These are phyloP conservation scores for Termitomyces sp. DNA, from an alignment of 768 basidiomycete species.

Conservation along the genomic window DNA sequence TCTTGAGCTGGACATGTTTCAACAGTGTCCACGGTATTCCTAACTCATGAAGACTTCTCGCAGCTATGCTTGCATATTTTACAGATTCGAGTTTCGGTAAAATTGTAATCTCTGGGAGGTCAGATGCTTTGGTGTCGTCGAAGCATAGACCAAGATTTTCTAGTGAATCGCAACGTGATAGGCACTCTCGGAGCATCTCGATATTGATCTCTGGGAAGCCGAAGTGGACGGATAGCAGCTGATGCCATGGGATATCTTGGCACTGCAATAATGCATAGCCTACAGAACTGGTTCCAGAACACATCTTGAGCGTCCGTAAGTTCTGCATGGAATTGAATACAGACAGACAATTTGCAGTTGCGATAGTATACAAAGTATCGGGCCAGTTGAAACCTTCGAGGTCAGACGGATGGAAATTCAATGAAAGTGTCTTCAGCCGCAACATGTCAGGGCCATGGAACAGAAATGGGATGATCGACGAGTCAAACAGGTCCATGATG, in stretches of 20 bases:
- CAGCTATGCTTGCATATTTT: background rate
- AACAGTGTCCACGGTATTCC: background rate
- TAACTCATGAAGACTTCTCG: background rate
- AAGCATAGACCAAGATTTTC: background rate
- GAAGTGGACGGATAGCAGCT: background rate
- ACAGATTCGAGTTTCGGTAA: background rate
- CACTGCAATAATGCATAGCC: background rate
- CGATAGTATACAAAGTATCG: background rate
- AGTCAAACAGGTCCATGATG: background rate
- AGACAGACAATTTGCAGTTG: background rate
- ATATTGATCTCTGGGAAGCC: background rate
- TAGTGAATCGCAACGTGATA: background rate
- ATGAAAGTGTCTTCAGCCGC: background rate
- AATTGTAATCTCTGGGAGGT: background rate
- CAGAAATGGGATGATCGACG: background rate
- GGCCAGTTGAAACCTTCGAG: background rate
- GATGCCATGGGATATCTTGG: background rate
- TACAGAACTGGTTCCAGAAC: background rate
- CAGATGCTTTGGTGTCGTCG: background rate
- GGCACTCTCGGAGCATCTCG: background rate
- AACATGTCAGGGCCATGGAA: background rate
- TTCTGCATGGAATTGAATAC: background rate
- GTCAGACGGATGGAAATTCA: background rate
- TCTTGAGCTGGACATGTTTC: background rate
- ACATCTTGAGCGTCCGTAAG: background rate